These are phyloP conservation scores for Huntiella moniliformis DNA, from an alignment of 2,329 filamentous ascomycete genomes.

Conservation along the genomic window DNA sequence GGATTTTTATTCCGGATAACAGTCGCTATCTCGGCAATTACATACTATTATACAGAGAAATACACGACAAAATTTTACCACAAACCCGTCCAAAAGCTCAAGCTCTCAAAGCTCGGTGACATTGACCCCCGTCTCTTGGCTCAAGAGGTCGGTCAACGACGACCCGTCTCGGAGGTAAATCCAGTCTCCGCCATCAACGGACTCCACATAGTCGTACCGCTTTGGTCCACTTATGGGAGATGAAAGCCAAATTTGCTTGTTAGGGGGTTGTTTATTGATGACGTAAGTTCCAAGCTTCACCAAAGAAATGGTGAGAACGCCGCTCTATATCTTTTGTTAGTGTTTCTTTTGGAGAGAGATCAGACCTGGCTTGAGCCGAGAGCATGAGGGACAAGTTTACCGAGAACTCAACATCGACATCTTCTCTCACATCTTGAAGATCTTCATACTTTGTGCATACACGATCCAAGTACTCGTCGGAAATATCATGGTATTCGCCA, in stretches of 20 bases:
- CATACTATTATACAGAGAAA: too few species aligned
- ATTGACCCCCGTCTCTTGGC: conserved; percentile 56
- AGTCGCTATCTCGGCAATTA: too few species aligned
- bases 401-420: conserved; percentile 75
- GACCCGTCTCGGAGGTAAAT: conserved; percentile 73
- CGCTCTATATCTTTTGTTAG: conserved; percentile 37
- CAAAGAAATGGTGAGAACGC: conserved; percentile 62
- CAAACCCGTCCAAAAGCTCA: too few species aligned
- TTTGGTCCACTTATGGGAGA: conserved; percentile 84
- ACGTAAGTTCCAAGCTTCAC: conserved; percentile 64
- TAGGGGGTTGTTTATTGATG: conserved; percentile 95
- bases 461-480: conserved; percentile 53
- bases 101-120: conserved; percentile 20
- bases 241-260: conserved; percentile 93
- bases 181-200: conserved; percentile 69
- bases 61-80: too few species aligned
- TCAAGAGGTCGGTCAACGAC: conserved; percentile 52
- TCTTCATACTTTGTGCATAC: conserved; percentile 46
- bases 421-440: conserved; percentile 51
- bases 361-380: too few species aligned
- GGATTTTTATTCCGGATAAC: too few species aligned
- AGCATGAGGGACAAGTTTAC: conserved; percentile 32
- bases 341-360: neutral
- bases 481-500: conserved; percentile 55
- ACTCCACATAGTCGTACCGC: conserved; percentile 72